Percentiles rank a stretch among this genome's conserved stretches.
Conservation (phyloP, 345 rosid genomes). For the Brassica carinata region DNA sequence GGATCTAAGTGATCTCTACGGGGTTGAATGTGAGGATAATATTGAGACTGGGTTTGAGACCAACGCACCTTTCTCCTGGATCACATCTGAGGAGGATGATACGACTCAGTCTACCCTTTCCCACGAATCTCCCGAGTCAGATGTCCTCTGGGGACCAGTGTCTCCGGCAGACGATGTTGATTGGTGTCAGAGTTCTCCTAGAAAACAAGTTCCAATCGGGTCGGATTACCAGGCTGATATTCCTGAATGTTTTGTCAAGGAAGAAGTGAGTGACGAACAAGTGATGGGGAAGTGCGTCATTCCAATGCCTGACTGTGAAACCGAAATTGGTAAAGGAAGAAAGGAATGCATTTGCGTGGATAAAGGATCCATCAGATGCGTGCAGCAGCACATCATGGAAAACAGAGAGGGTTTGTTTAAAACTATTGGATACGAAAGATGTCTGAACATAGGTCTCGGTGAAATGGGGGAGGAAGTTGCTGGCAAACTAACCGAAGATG, state of each 20-base stretch:
- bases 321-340: slow-evolving; percentile 47
- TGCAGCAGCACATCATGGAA: slow-evolving; percentile 62
- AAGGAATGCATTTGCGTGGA: slow-evolving; percentile 59
- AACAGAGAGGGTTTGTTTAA: slow-evolving; percentile 56
- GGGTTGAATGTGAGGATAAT: slow-evolving; percentile 31
- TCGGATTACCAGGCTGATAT: slow-evolving; percentile 58
- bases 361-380: slow-evolving; percentile 66
- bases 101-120: slow-evolving; percentile 47
- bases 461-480: slow-evolving; percentile 87
- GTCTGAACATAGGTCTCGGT: slow-evolving; percentile 54
- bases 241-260: slow-evolving; percentile 46
- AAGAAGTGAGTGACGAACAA: slow-evolving; percentile 38
- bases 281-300: slow-evolving; percentile 54
- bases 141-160: slow-evolving; percentile 39
- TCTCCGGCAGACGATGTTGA: slow-evolving; percentile 38
- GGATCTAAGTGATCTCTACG: slow-evolving; percentile 26
- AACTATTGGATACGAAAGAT: slow-evolving; percentile 59
- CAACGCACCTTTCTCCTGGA: slow-evolving; percentile 39
- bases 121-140: slow-evolving; percentile 44
- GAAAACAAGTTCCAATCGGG: slow-evolving; percentile 56
- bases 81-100: slow-evolving; percentile 41
- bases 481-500: slow-evolving; percentile 59
- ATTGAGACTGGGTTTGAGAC: slow-evolving; percentile 39
- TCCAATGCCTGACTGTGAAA: slow-evolving; percentile 47
- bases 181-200: slow-evolving; percentile 41